phyloP scores from a whole-genome alignment of 305 asterid genomes.

The Salvia sclarea region DNA sequence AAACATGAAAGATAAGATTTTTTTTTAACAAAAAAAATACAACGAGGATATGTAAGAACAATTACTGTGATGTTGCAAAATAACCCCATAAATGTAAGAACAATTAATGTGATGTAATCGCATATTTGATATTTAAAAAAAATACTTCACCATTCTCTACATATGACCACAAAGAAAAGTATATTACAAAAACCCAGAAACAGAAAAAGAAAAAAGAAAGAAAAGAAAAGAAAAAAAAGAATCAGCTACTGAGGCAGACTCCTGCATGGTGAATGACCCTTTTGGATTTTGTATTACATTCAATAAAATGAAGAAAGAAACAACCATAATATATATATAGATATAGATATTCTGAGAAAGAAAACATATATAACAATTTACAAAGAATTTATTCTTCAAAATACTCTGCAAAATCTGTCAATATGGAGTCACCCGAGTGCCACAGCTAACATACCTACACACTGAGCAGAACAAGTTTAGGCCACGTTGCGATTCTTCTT shows the following conservation, averaged over 20 bases:
- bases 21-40: too few species aligned
- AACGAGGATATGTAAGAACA: too few species aligned
- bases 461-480: conserved; percentile 19
- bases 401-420: conserved; percentile 40
- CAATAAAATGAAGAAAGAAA: conserved; percentile 33
- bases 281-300: conserved; percentile 32
- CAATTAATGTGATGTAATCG: conserved; percentile 1
- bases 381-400: conserved; percentile 36
- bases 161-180: conserved; percentile 19
- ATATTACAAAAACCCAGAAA: conserved; percentile 14
- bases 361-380: conserved; percentile 36
- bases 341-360: conserved; percentile 18
- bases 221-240: background rate
- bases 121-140: conserved; percentile 15
- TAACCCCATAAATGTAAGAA: background rate
- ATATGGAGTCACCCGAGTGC: conserved; percentile 25
- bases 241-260: conserved; percentile 5
- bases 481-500: conserved; percentile 41
- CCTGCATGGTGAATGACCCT: conserved; percentile 12
- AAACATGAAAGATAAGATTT: too few species aligned
- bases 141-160: conserved; percentile 29
- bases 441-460: conserved; percentile 32
- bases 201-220: background rate
- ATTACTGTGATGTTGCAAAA: background rate
- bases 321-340: background rate